phyloP scores from a whole-genome alignment of 2,329 filamentous ascomycete genomes.

The Curvularia sp. region DNA sequence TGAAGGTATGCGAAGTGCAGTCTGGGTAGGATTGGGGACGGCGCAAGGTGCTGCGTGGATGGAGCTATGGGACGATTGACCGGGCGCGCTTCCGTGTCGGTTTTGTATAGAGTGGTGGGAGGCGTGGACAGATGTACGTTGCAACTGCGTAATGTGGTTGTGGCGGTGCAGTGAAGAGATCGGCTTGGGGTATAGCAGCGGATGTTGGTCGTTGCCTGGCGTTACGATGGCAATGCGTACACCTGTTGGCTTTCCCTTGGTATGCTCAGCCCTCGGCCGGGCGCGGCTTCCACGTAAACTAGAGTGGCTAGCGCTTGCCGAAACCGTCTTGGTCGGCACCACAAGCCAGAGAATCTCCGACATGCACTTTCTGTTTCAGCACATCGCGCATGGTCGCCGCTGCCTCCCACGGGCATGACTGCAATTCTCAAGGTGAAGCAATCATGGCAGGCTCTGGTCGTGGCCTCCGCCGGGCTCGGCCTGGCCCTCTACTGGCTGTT shows the following conservation, averaged over 20 bases:
- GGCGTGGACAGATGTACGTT: conserved; percentile 31
- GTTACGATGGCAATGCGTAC: conserved; percentile 21
- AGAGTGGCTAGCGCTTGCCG: conserved; percentile 33
- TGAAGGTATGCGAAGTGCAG: conserved; percentile 13
- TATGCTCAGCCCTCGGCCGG: conserved; percentile 30
- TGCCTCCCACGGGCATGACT: conserved; percentile 27
- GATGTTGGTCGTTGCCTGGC: conserved; percentile 33
- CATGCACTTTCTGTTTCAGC: conserved; percentile 32
- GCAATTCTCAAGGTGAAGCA: conserved; percentile 20
- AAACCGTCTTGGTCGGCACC: conserved; percentile 32
- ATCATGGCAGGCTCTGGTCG: conserved; percentile 30
- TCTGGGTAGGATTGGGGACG: conserved; percentile 29
- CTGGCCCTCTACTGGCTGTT: conserved; percentile 29
- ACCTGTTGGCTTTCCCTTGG: conserved; percentile 16
- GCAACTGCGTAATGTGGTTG: conserved; percentile 37
- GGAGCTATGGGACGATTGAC: conserved; percentile 31
- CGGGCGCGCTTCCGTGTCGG: conserved; percentile 25
- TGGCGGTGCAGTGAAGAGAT: conserved; percentile 38
- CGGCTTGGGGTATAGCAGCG: conserved; percentile 5
- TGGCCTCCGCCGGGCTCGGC: conserved; percentile 32
- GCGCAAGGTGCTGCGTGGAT: conserved; percentile 28
- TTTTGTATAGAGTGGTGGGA: conserved; percentile 8
- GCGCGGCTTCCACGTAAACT: conserved; percentile 43
- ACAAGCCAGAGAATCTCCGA: conserved; percentile 25
- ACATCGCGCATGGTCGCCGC: conserved; percentile 22